Evolutionary conservation across 2,329 filamentous ascomycete species (phyloP), one percentile per base, ranked within the genome.

Genomic region (Coniochaeta ligniaria): DNA sequence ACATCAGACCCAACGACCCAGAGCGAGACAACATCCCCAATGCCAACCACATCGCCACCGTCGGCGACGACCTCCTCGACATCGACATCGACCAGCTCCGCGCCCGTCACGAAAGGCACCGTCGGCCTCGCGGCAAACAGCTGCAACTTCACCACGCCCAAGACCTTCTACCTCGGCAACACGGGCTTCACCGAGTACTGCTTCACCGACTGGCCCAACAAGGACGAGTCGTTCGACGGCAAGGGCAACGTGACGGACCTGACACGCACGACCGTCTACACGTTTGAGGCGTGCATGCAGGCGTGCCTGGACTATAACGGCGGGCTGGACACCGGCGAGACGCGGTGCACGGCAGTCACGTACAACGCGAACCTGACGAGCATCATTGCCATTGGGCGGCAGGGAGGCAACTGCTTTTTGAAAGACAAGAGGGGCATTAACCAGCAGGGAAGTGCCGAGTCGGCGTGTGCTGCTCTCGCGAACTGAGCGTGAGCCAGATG

Each of bases 201-300:
- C 47, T 57, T 45, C 36, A 60, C 54, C 54, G 59, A 60, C 54
- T 60, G 59, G 59, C 33, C 50, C 17, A 57, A 57, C 33, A 33
- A 47, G 1, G 58, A 35, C 2, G 43, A 31, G 31, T 24, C 41
- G 7, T 36, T 41, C 20, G 33, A 33, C 31, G 58, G 58, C n/a
- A 35, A 60, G n/a, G 63, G 60, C 38, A 61, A 60, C 28, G 65
- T 66, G 22, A 38, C 43, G n/a, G 65, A 66, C 47, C 36, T 66
- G 16, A 28, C 12, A 36, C 20, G 33, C 16, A 60, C 45, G 35
- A 63, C 54, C 9, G 54, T 58, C 14, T 66, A 66, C 45, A 66
- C 65, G 1, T 66, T 66, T 47, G 65, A 66, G 55, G 61, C 36
- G 17, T 66, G 64, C 57, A 66, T 66, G 64, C 61, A 66, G 26